Base-by-base conservation (phyloP, 2,329 filamentous ascomycete genomes). In the Neonectria punicea region DNA sequence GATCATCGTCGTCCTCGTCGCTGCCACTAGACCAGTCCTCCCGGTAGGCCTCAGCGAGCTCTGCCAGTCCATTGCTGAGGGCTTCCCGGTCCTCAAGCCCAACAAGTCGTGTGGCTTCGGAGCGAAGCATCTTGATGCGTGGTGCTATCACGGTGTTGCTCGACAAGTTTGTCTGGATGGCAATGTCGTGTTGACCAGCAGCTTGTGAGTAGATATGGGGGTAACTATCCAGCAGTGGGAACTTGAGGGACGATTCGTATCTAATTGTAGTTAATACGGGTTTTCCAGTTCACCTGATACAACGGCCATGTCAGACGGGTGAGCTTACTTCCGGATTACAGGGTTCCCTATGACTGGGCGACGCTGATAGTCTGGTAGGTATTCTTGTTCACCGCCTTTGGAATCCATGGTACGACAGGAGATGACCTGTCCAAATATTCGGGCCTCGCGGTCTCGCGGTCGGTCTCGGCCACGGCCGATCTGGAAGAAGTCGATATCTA, bases 41-140 rank as follows among this genome's bases (percentile, higher is more conserved):
- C 71, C 93, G 90, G 77, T 98, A 98, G 65, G 92, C 92, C 74
- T 97, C 94, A 1, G 92, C 91, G 73, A 98, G 90, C 65, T 92
- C 91, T 25, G 92, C 89, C 43, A 99, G 83, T 13, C 92, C 90
- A 75, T 97, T 96, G 50, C 89, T 88, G n/a, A 98, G 83, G 2
- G 85, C 84, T 79, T 99, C 96, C 46, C 95, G 87, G 74, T 98
- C 94, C 65, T 97, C 93, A 3, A 95, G 73, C 0, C 85, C 83
- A 16, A 94, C 84, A 11, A 87, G 84, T 66, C 90, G 86, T 16
- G 86, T 81, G 13, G 92, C 89, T 13, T 91, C 84, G 22, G 85
- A 81, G 70, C 92, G 89, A 30, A 97, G 80, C 2, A 80, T 78
- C 74, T 90, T 91, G 50, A 98, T 82, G 36, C 88, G 87, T 20